Percentiles rank a stretch among this genome's conserved stretches.
Conservation (phyloP, 768 basidiomycete genomes). For the Cubamyces lactineus region DNA sequence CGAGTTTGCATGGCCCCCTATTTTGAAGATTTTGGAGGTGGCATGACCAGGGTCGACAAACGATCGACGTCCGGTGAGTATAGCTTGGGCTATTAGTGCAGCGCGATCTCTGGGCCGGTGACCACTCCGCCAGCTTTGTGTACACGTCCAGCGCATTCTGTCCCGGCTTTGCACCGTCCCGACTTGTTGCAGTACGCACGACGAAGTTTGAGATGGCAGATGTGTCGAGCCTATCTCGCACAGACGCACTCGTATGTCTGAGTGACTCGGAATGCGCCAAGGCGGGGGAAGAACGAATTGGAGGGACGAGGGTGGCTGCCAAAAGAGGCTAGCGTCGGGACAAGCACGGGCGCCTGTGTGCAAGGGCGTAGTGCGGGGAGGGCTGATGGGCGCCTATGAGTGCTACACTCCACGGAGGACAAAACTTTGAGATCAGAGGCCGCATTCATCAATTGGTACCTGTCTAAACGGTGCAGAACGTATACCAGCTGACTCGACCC, state of each 20-base stretch:
- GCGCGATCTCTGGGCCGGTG: no score
- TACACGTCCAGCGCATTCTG: no score
- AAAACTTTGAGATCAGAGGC: background rate
- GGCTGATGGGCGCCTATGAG: background rate
- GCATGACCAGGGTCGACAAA: background rate
- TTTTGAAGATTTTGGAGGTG: background rate
- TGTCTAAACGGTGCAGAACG: slow-evolving; percentile 6
- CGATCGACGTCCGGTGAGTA: background rate
- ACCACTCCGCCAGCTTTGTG: no score
- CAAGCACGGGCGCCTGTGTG: background rate
- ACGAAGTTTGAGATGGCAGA: background rate
- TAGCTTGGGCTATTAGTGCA: no score
- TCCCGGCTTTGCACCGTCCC: no score
- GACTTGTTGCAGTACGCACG: no score
- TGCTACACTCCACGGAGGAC: no score
- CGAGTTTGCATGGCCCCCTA: background rate
- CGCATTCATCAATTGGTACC: background rate
- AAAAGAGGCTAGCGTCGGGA: slow-evolving; percentile 12
- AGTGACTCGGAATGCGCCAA: background rate
- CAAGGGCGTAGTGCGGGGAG: slow-evolving; percentile 2
- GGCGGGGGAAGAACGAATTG: slow-evolving; percentile 1
- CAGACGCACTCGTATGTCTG: no score
- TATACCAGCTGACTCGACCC: slow-evolving; percentile 16
- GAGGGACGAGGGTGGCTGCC: background rate
- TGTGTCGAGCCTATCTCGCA: background rate